Conservation (phyloP, 2,329 filamentous ascomycete species). For the Lasiodiplodia sp. region DNA sequence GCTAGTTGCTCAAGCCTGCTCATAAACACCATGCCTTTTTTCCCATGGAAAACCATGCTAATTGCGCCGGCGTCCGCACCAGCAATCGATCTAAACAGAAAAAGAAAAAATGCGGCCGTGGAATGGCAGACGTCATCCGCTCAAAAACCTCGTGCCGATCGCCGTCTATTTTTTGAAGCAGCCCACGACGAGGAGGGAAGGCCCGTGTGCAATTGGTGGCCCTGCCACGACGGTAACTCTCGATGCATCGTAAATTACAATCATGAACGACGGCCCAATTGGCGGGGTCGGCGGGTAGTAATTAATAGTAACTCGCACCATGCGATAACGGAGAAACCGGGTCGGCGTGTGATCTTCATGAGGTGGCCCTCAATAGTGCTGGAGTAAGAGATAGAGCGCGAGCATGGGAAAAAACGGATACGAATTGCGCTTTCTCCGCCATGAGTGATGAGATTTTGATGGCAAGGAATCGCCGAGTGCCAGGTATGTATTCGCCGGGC, state of each 20-base stretch:
- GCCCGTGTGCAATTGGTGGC: constrained; percentile 23
- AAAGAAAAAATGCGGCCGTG: not conserved
- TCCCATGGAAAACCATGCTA: not conserved
- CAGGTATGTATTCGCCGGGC: constrained; percentile 1
- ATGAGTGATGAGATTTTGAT: not conserved
- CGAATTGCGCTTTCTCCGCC: not conserved
- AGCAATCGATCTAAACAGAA: not conserved
- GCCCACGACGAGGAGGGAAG: not conserved
- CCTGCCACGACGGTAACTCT: not conserved
- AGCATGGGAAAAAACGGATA: constrained; percentile 2
- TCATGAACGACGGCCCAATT: not conserved
- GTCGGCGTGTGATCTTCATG: constrained; percentile 16
- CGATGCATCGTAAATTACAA: constrained; percentile 4
- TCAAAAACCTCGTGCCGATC: constrained; percentile 17
- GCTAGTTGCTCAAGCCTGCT: constrained; percentile 9
- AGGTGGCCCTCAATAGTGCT: constrained; percentile 8
- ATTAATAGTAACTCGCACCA: constrained; percentile 17
- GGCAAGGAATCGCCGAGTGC: not conserved
- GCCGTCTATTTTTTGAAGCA: constrained; percentile 22
- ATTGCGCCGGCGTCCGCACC: not conserved
- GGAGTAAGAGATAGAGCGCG: constrained; percentile 11
- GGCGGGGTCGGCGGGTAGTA: constrained; percentile 20
- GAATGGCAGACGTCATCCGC: constrained; percentile 8
- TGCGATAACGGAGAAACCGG: constrained; percentile 17
- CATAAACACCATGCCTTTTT: constrained; percentile 2